Base-by-base conservation (phyloP, 768 basidiomycete genomes). In the Candolleomyces eurysporus region DNA sequence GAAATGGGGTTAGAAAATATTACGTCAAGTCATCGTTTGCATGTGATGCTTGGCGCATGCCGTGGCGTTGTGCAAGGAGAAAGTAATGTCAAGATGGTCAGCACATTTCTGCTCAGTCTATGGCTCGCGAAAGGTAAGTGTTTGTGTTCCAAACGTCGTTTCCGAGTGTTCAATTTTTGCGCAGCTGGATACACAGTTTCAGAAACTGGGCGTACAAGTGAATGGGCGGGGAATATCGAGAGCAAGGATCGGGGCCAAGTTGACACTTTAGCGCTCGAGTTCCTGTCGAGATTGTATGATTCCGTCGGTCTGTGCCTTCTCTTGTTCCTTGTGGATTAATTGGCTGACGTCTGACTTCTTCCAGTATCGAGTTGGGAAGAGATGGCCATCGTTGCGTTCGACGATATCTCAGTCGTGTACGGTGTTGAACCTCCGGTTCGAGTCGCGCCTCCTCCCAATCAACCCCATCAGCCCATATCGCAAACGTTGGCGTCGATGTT, bases 81-180 rank as follows among this genome's bases (percentile, higher is more conserved):
- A 26, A 16, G n/a, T 1, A 61, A 56, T 46, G 19, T 61, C 42
- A 39, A 48, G 14, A 48, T 8, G 9, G 46, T 61, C 42, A 56
- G 53, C 48, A 9, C 53, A 2, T 32, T 22, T 22, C 8, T 45
- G 11, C 17, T 61, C 4, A 19, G 19, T 9, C 36, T 56, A 2
- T 61, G 52, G 42, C 32, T 61, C 8, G 42, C 54, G 32, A 56
- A 48, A 32, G 60, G 60, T 52, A 26, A 48, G 46, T 8, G 21
- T 21, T 51, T 13, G 4, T 51, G 19, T 21, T 22, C 3, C 21
- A 4, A n/a, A 2, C 1, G 19, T 51, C 26, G 21, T 9, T 8
- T 26, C 5, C 16, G 49, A 26, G 21, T 13, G 13, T 4, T 51
- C 2, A 31, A 22, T 22, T 7, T 22, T 51, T 14, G 19, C 17